Evolutionary conservation across 345 rosid genomes (phyloP).

Genomic region (Streptanthus diversifolius): DNA sequence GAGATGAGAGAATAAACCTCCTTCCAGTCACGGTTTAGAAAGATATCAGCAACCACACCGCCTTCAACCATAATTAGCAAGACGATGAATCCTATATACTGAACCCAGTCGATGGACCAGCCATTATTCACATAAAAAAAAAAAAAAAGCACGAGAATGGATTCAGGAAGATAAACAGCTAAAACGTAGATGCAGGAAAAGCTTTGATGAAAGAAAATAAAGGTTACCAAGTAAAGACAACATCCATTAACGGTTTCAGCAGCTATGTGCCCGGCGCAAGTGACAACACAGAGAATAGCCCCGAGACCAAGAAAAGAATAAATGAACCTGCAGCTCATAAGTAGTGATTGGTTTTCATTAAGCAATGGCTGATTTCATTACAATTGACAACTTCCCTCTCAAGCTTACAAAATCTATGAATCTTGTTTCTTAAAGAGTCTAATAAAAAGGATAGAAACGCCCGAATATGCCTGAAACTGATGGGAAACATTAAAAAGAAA

Average conservation of each 20-base stretch:
- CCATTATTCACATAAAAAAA: neutral
- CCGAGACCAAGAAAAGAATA: slow-evolving; percentile 72
- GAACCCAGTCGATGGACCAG: neutral
- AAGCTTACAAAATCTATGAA: neutral
- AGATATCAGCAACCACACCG: slow-evolving; percentile 65
- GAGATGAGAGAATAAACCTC: slow-evolving; percentile 41
- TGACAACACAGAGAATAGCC: slow-evolving; percentile 55
- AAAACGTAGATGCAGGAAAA: neutral
- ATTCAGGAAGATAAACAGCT: neutral
- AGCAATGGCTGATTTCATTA: neutral
- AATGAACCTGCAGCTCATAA: slow-evolving; percentile 62
- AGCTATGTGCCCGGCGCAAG: slow-evolving; percentile 81
- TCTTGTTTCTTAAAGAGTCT: neutral
- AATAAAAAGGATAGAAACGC: too few species aligned
- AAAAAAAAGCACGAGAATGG: neutral
- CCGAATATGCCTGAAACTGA: neutral
- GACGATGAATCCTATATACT: slow-evolving; percentile 76
- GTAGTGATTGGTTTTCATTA: neutral
- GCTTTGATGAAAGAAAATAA: slow-evolving; percentile 2
- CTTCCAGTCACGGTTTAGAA: slow-evolving; percentile 77
- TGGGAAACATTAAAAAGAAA: too few species aligned
- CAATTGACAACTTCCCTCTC: neutral
- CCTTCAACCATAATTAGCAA: slow-evolving; percentile 74
- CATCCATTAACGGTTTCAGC: slow-evolving; percentile 81
- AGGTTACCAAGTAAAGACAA: slow-evolving; percentile 80